phyloP scores from a whole-genome alignment of 768 basidiomycete genomes.

The Boletus barrowsii region DNA sequence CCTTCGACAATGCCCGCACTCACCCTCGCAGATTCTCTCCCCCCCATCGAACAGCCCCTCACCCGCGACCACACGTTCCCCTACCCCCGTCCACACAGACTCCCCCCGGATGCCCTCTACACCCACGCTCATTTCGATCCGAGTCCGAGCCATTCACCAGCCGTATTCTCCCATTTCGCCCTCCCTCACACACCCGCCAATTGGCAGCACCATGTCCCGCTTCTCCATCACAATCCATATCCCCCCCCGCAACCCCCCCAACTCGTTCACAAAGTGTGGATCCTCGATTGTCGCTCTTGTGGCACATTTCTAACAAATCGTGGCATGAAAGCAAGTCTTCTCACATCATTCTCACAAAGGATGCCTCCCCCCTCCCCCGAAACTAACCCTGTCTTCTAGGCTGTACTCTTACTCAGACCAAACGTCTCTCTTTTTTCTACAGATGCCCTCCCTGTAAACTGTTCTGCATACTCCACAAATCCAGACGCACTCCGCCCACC shows the following conservation, averaged over 20 bases:
- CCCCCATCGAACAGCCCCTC: constrained; percentile 4
- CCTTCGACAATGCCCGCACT: constrained; percentile 31
- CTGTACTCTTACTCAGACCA: constrained; percentile 78
- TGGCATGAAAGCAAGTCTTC: constrained; percentile 69
- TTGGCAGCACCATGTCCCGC: constrained; percentile 35
- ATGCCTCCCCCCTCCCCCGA: background rate
- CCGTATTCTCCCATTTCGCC: constrained; percentile 28
- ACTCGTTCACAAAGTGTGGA: constrained; percentile 73
- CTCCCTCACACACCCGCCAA: constrained; percentile 15
- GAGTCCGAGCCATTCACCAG: constrained; percentile 6
- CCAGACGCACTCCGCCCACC: constrained; percentile 41
- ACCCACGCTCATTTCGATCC: constrained; percentile 27
- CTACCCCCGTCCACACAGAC: constrained; percentile 24
- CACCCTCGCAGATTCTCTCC: constrained; percentile 11
- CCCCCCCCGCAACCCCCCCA: constrained; percentile 36
- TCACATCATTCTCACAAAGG: background rate
- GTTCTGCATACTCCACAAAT: constrained; percentile 59
- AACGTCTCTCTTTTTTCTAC: constrained; percentile 81
- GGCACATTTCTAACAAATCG: constrained; percentile 75
- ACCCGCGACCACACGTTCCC: constrained; percentile 13
- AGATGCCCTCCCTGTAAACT: constrained; percentile 75
- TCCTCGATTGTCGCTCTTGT: constrained; percentile 74
- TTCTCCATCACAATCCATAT: constrained; percentile 42
- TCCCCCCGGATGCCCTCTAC: constrained; percentile 12
- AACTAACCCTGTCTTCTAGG: constrained; percentile 41